Percentiles rank a stretch among this genome's conserved stretches.
phyloP scores from a whole-genome alignment of 257 asterid species.

The Forsythia suspensa region DNA sequence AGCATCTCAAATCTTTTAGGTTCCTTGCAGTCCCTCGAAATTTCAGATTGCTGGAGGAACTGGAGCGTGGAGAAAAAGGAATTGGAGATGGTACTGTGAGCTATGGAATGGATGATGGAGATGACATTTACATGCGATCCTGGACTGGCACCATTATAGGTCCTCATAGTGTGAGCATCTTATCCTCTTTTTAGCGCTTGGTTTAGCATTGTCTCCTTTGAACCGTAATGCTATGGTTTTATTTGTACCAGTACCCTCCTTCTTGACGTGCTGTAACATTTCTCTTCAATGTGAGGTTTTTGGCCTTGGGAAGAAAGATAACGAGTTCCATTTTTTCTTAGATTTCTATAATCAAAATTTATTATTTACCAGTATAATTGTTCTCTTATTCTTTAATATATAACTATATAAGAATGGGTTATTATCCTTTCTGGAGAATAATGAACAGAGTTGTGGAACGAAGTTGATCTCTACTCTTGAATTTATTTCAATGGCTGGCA shows the following conservation, averaged over 20 bases:
- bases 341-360: not conserved
- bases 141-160: slow-evolving; percentile 60
- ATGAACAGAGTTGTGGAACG: not conserved
- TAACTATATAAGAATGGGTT: not conserved
- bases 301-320: not conserved
- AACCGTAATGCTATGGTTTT: not conserved
- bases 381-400: not conserved
- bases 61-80: slow-evolving; percentile 58
- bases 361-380: not conserved
- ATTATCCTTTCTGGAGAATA: not conserved
- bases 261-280: not conserved
- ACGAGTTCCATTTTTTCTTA: not conserved
- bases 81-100: slow-evolving; percentile 62
- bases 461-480: not conserved
- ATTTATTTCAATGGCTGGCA: not conserved
- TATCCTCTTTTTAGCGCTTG: not conserved
- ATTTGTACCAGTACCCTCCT: not conserved
- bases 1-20: slow-evolving; percentile 18
- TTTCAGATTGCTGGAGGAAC: slow-evolving; percentile 56
- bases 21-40: slow-evolving; percentile 47
- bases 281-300: not conserved
- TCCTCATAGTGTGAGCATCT: slow-evolving; percentile 40
- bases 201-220: not conserved
- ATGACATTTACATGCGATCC: slow-evolving; percentile 55
- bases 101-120: slow-evolving; percentile 63